A percentile compares a stretch with the other conserved stretches of the same genome.
These are phyloP conservation scores for Ceratobasidium theobromae DNA, from an alignment of 1,284 basidiomycete genomes.

Conservation along the genomic window DNA sequence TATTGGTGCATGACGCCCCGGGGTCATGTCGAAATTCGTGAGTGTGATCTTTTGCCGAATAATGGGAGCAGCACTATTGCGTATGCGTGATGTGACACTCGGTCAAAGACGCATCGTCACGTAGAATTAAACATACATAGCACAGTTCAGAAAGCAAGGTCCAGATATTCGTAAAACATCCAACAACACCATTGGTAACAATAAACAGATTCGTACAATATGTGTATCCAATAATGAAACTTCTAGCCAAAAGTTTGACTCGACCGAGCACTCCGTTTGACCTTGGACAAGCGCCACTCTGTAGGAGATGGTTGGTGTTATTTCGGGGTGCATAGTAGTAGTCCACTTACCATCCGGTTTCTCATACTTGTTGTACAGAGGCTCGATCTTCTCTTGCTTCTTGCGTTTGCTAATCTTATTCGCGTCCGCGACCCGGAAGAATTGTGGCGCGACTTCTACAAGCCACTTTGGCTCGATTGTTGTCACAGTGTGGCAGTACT, in stretches of 20 bases:
- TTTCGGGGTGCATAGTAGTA: not conserved
- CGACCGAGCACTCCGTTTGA: constrained; percentile 83
- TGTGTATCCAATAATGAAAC: not conserved
- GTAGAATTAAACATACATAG: constrained; percentile 25
- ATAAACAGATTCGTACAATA: not conserved
- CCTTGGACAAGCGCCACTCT: constrained; percentile 85
- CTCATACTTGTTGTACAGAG: constrained; percentile 85
- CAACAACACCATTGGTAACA: too few relatives aligned
- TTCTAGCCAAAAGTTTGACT: constrained; percentile 75
- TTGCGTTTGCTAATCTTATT: constrained; percentile 98
- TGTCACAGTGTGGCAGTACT: constrained; percentile 96
- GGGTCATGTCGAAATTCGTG: too few relatives aligned
- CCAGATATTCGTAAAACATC: not conserved
- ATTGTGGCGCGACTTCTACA: constrained; percentile 95
- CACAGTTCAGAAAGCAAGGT: not conserved
- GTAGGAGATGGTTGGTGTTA: not conserved
- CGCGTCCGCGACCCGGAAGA: constrained; percentile 96
- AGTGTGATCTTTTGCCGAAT: too few relatives aligned
- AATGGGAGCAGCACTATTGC: too few relatives aligned
- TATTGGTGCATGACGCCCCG: not conserved
- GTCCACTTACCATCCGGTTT: constrained; percentile 60
- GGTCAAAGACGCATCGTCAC: not conserved
- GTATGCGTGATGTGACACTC: not conserved
- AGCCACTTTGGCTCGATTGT: constrained; percentile 99
- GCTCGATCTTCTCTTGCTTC: constrained; percentile 96